These are phyloP conservation scores for Xylariales sp. DNA, from an alignment of 2,329 filamentous ascomycete genomes.

Conservation along the genomic window DNA sequence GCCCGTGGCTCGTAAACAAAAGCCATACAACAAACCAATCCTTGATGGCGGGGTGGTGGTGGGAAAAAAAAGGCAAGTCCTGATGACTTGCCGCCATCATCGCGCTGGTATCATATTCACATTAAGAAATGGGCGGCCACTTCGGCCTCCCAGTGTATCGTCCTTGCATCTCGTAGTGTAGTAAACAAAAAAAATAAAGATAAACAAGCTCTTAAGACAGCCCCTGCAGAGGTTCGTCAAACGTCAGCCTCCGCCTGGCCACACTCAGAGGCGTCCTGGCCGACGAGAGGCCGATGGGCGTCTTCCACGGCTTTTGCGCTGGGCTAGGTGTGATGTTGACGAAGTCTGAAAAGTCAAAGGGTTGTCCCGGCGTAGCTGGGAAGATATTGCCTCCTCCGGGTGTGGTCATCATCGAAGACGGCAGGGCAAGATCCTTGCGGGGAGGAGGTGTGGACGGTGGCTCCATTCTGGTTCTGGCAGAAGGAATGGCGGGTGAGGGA, in stretches of 20 bases:
- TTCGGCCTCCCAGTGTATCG: too few species aligned
- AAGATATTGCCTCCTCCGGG: slow-evolving; percentile 66
- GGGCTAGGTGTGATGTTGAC: slow-evolving; percentile 96
- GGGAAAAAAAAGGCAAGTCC: background rate
- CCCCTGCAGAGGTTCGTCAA: slow-evolving; percentile 61
- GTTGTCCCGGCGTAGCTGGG: slow-evolving; percentile 74
- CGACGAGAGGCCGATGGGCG: slow-evolving; percentile 55
- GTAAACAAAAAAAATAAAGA: too few species aligned
- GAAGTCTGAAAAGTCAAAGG: slow-evolving; percentile 93
- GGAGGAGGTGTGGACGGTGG: slow-evolving; percentile 74
- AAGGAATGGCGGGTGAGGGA: slow-evolving; percentile 72
- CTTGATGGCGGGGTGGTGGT: background rate
- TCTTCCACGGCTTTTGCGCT: slow-evolving; percentile 85
- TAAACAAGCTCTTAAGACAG: slow-evolving; percentile 7
- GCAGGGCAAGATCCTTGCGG: slow-evolving; percentile 65
- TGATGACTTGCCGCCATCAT: too few species aligned
- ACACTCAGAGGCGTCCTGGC: slow-evolving; percentile 58
- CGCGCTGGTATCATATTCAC: slow-evolving; percentile 10
- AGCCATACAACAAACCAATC: slow-evolving; percentile 2
- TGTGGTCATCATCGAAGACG: slow-evolving; percentile 86
- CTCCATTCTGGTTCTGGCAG: slow-evolving; percentile 52
- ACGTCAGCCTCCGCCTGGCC: slow-evolving; percentile 73
- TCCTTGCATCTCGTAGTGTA: too few species aligned
- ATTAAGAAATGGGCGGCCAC: slow-evolving; percentile 8
- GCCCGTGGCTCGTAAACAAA: background rate